A percentile compares a stretch with the other conserved stretches of the same genome.
Evolutionary conservation across 2,329 filamentous ascomycete genomes (phyloP).

Genomic region (Coleophoma crateriformis): DNA sequence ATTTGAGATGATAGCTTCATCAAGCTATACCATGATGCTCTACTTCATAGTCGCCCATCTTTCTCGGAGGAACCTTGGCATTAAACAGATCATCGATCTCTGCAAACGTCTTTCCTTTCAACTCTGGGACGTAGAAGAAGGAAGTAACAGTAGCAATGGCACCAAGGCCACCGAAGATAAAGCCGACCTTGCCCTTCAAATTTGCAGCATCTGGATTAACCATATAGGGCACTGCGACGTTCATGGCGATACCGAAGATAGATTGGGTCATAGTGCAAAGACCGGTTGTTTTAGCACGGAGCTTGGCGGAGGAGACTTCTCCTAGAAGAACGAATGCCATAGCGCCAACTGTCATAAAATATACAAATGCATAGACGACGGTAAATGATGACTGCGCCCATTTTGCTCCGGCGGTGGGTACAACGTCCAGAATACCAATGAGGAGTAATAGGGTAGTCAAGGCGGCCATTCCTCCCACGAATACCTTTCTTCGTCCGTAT

Average conservation of each 20-base stretch:
- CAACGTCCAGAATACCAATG: constrained; percentile 20
- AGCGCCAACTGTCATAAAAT: constrained; percentile 33
- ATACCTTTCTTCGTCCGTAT: constrained; percentile 55
- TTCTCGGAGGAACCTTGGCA: no score
- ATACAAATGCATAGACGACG: constrained; percentile 33
- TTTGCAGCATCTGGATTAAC: constrained; percentile 31
- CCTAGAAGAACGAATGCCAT: constrained; percentile 34
- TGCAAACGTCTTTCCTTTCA: constrained; percentile 68
- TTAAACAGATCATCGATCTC: no score
- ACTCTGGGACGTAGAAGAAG: constrained; percentile 69
- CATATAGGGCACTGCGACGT: constrained; percentile 40
- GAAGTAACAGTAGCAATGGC: constrained; percentile 12
- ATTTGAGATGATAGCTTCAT: no score
- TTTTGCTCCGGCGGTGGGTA: constrained; percentile 23
- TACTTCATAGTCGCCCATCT: no score
- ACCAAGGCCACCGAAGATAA: constrained; percentile 26
- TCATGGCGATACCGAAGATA: constrained; percentile 38
- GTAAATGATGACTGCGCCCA: constrained; percentile 31
- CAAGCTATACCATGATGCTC: no score
- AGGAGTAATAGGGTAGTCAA: constrained; percentile 8
- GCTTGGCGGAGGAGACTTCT: constrained; percentile 29
- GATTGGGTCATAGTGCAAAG: constrained; percentile 33
- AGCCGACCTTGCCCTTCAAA: constrained; percentile 28
- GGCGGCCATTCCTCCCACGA: constrained; percentile 20
- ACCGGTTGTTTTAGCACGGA: constrained; percentile 32